A percentile compares a stretch with the other conserved stretches of the same genome.
phyloP scores from a whole-genome alignment of 2,329 filamentous ascomycete species.

The Arachnomyces sp. region DNA sequence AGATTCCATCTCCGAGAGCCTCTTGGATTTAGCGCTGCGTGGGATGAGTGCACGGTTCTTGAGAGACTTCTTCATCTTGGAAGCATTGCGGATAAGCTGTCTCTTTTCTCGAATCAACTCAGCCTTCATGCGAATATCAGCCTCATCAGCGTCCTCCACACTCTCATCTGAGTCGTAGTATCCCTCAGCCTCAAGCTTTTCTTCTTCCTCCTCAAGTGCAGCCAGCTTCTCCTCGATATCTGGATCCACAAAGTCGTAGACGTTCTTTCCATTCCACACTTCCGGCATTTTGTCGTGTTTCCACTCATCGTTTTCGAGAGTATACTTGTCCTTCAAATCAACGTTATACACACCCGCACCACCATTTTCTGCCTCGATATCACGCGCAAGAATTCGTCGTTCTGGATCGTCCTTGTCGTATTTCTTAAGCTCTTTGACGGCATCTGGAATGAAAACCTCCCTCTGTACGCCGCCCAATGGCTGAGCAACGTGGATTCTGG shows the following conservation, averaged over 20 bases:
- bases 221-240: conserved; percentile 92
- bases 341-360: conserved; percentile 95
- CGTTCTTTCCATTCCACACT: conserved; percentile 89
- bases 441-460: conserved; percentile 84
- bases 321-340: conserved; percentile 81
- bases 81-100: conserved; percentile 83
- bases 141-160: conserved; percentile 81
- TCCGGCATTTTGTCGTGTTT: conserved; percentile 95
- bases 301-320: conserved; percentile 84
- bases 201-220: conserved; percentile 90
- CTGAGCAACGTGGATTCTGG: conserved; percentile 93
- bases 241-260: conserved; percentile 93
- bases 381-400: conserved; percentile 68
- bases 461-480: conserved; percentile 73
- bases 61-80: conserved; percentile 88
- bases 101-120: conserved; percentile 94
- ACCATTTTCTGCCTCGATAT: conserved; percentile 85
- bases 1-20: conserved; percentile 77
- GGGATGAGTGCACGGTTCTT: conserved; percentile 97
- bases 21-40: conserved; percentile 70
- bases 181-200: conserved; percentile 81
- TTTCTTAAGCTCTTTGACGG: conserved; percentile 70
- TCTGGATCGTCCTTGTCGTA: conserved; percentile 88
- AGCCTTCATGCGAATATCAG: conserved; percentile 82
- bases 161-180: conserved; percentile 84